phyloP scores from a whole-genome alignment of 192 early-diverging fungal genomes.

The Linnemannia hyalina region DNA sequence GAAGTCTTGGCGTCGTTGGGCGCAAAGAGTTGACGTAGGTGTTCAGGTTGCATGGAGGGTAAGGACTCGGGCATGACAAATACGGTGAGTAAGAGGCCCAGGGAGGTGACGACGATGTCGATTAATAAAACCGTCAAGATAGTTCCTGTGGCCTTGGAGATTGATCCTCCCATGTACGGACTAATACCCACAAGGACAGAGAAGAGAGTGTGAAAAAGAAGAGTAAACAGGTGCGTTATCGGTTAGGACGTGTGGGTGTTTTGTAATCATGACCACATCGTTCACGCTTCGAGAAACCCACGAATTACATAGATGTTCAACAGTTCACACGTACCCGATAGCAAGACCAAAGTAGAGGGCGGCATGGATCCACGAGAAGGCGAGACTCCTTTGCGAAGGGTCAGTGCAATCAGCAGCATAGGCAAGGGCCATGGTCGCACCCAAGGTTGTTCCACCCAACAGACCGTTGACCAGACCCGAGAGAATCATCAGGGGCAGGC shows the following conservation, averaged over 20 bases:
- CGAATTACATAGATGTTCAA: background rate
- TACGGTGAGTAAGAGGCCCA: conserved; percentile 19
- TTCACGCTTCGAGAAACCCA: background rate
- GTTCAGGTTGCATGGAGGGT: conserved; percentile 19
- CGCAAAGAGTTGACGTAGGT: conserved; percentile 5
- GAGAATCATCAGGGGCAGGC: conserved; percentile 33
- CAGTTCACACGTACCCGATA: conserved; percentile 24
- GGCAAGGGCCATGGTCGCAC: conserved; percentile 35
- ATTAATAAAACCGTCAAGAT: conserved; percentile 42
- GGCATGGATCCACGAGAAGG: conserved; percentile 41
- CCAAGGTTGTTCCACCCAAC: conserved; percentile 19
- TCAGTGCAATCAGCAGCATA: conserved; percentile 53
- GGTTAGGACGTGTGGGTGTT: too few relatives aligned
- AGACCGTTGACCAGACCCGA: conserved; percentile 32
- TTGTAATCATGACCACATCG: too few relatives aligned
- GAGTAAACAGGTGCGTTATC: background rate
- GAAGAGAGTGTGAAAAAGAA: background rate
- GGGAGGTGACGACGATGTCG: conserved; percentile 11
- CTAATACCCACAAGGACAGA: background rate
- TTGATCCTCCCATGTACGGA: conserved; percentile 22
- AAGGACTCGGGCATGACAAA: conserved; percentile 45
- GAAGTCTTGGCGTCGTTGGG: background rate
- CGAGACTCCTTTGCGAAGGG: conserved; percentile 37
- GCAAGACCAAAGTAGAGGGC: conserved; percentile 34
- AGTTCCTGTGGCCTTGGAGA: conserved; percentile 14